A percentile compares a stretch with the other conserved stretches of the same genome.
Evolutionary conservation across 129 eudicot genomes (phyloP).

Genomic region (Tagetes patula): DNA sequence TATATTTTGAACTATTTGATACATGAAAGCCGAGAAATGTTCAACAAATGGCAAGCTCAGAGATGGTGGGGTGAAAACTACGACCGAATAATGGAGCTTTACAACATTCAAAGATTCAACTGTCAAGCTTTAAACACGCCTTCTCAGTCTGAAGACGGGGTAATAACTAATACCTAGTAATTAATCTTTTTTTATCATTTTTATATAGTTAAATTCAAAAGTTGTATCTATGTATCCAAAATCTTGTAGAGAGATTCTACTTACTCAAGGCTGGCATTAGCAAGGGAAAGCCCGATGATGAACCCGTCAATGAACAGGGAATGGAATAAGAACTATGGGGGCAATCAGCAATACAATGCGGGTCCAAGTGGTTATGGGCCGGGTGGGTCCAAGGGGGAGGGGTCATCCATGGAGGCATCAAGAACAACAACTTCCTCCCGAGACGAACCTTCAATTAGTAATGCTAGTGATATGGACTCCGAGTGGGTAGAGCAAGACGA

Average conservation of each 20-base stretch:
- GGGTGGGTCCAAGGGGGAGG: slow-evolving; percentile 59
- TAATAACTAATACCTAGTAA: slow-evolving; percentile 19
- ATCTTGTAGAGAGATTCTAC: slow-evolving; percentile 75
- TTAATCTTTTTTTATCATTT: not conserved
- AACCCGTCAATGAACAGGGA: slow-evolving; percentile 73
- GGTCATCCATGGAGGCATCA: slow-evolving; percentile 83
- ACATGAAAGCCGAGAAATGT: slow-evolving; percentile 83
- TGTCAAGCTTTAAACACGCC: slow-evolving; percentile 87
- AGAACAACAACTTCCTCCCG: slow-evolving; percentile 83
- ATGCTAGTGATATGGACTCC: slow-evolving; percentile 87
- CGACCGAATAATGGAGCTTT: slow-evolving; percentile 91
- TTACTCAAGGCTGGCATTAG: slow-evolving; percentile 79
- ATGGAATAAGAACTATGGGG: slow-evolving; percentile 63
- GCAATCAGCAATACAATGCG: slow-evolving; percentile 42
- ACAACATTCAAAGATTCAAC: slow-evolving; percentile 85
- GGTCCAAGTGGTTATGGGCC: slow-evolving; percentile 56
- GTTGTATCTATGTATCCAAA: not conserved
- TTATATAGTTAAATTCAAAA: not conserved
- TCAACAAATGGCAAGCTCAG: slow-evolving; percentile 96
- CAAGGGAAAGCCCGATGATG: slow-evolving; percentile 90
- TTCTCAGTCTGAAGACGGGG: slow-evolving; percentile 82
- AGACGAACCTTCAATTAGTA: slow-evolving; percentile 85
- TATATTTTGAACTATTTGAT: slow-evolving; percentile 16
- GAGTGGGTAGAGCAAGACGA: slow-evolving; percentile 98
- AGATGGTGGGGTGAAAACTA: slow-evolving; percentile 97